These are phyloP conservation scores for Acanthamoeba quina DNA, from an alignment of 208 protist species.

Conservation along the genomic window DNA sequence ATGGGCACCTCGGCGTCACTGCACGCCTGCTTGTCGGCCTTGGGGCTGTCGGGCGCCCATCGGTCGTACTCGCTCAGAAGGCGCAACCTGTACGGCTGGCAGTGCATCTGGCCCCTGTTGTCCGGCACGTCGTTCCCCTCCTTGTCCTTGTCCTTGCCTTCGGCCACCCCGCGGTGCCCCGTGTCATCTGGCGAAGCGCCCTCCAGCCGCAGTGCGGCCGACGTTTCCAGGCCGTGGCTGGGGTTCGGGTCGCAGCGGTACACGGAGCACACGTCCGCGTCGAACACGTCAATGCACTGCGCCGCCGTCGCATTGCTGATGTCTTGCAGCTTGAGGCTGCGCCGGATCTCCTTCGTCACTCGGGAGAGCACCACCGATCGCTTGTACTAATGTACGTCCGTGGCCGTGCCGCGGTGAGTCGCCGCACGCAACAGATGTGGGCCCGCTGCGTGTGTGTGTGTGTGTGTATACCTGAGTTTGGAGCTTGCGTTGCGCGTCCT, in stretches of 20 bases:
- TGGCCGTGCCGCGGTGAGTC: no score
- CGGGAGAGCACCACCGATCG: neutral
- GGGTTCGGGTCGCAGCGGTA: neutral
- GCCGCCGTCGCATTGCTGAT: conserved; percentile 16
- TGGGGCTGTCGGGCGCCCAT: neutral
- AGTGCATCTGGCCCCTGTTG: neutral
- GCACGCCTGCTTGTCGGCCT: neutral
- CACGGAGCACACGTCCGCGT: neutral
- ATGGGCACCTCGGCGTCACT: neutral
- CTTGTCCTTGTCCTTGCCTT: neutral
- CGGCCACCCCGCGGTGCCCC: neutral
- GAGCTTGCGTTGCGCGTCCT: neutral
- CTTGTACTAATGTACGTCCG: neutral
- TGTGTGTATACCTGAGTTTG: neutral
- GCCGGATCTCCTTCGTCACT: conserved; percentile 22
- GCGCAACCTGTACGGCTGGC: neutral
- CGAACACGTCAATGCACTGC: conserved; percentile 2
- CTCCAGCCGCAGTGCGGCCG: no score
- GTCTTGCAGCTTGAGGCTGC: neutral
- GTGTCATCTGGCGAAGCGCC: no score
- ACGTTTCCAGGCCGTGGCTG: neutral
- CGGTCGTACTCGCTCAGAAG: conserved; percentile 10
- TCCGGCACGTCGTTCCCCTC: neutral
- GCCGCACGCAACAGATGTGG: no score
- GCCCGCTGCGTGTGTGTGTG: no score